Percentiles rank a stretch among this genome's conserved stretches.
phyloP scores from a whole-genome alignment of 1,139 yeast species.

The Geotrichum reessii region DNA sequence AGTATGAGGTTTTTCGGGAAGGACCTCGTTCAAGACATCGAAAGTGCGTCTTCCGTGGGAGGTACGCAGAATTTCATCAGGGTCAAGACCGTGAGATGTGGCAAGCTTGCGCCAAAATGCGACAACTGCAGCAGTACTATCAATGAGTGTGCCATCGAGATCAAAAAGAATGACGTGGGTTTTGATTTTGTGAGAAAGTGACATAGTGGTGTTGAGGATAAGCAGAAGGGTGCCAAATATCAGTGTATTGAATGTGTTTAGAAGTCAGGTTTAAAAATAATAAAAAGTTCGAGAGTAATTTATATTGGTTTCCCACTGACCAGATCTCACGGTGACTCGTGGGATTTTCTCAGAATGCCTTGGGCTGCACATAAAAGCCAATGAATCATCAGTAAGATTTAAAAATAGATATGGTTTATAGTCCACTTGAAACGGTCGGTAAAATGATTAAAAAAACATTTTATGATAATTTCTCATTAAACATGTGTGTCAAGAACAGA shows the following conservation, averaged over 20 bases:
- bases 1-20: constrained; percentile 45
- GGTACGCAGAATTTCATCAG: constrained; percentile 63
- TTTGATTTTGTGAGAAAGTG: background rate
- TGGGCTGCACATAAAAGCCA: background rate
- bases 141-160: constrained; percentile 79
- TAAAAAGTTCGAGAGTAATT: background rate
- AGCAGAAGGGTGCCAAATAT: too few species aligned
- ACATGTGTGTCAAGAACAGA: too few species aligned
- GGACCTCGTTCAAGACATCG: constrained; percentile 65
- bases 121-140: constrained; percentile 77
- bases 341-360: background rate
- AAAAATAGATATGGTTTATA: too few species aligned
- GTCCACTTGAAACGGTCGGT: too few species aligned
- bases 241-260: background rate
- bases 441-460: too few species aligned
- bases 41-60: constrained; percentile 81
- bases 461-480: too few species aligned
- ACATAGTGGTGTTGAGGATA: background rate
- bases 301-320: background rate
- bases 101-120: constrained; percentile 75
- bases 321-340: background rate
- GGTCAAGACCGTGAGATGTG: constrained; percentile 63
- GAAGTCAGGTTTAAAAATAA: background rate
- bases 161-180: constrained; percentile 49
- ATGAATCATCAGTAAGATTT: background rate